Conservation (phyloP, 371 early-diverging fungal species). For the Lichtheimia corymbifera region DNA sequence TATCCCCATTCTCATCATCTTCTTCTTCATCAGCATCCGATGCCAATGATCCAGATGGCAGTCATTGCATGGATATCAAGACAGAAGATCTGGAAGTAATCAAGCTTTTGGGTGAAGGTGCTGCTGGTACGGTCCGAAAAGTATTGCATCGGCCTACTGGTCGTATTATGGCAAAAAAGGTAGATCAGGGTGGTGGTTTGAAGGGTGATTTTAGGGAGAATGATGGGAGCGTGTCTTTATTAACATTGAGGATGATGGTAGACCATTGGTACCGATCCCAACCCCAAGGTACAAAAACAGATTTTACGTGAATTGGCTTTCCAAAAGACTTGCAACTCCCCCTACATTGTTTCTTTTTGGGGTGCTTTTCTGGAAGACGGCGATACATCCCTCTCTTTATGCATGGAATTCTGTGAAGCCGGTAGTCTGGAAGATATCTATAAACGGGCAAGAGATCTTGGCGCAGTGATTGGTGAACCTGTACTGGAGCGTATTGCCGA, state of each 20-base stretch:
- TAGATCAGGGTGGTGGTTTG: constrained; percentile 20
- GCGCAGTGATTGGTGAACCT: constrained; percentile 73
- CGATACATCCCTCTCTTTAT: constrained; percentile 85
- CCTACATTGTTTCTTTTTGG: constrained; percentile 91
- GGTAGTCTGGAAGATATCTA: constrained; percentile 84
- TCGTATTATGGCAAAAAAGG: constrained; percentile 95
- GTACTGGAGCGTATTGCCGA: constrained; percentile 81
- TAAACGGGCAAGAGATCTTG: constrained; percentile 63
- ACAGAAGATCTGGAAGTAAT: constrained; percentile 64
- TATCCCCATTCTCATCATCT: constrained; percentile 8
- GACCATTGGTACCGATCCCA: constrained; percentile 70
- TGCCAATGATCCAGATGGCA: constrained; percentile 1
- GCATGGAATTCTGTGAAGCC: constrained; percentile 93
- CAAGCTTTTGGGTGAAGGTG: constrained; percentile 87
- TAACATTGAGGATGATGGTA: constrained; percentile 18
- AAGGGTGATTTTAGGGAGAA: neutral
- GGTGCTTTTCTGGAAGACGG: constrained; percentile 93
- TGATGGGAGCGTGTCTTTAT: neutral
- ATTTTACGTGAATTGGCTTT: constrained; percentile 91
- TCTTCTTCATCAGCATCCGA: constrained; percentile 10
- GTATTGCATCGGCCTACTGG: constrained; percentile 77
- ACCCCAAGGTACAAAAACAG: constrained; percentile 74
- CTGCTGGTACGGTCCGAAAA: constrained; percentile 92
- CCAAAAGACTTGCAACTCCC: constrained; percentile 85
- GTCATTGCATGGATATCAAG: constrained; percentile 46